Evolutionary conservation across 805 yeast genomes (phyloP).

Genomic region (Yarrowia osloensis): DNA sequence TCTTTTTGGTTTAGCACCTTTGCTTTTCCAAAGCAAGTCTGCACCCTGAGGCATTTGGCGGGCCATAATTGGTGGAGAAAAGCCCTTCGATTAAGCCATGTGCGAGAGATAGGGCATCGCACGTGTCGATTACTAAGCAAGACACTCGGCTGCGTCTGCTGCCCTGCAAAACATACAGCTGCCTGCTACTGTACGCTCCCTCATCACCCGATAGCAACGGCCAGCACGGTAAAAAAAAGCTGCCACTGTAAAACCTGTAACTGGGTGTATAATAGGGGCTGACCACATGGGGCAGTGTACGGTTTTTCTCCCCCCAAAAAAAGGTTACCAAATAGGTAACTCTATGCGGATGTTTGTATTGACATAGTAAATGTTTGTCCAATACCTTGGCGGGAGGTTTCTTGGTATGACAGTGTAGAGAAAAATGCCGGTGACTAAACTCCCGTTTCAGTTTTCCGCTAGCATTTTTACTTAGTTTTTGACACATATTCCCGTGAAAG

Average conservation of each 20-base stretch:
- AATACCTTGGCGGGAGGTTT: neutral
- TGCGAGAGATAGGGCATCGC: neutral
- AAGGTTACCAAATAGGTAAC: conserved; percentile 4
- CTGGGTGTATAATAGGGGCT: conserved; percentile 21
- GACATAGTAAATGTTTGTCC: neutral
- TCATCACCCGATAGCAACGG: neutral
- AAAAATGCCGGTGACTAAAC: neutral
- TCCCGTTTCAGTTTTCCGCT: neutral
- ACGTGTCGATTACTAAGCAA: neutral
- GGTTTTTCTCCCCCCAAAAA: neutral
- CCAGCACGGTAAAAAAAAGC: neutral
- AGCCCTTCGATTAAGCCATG: neutral
- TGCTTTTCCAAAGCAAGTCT: neutral
- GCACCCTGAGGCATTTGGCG: neutral
- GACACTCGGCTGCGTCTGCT: too few species aligned
- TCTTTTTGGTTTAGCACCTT: neutral
- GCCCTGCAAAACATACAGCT: too few species aligned
- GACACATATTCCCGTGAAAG: neutral
- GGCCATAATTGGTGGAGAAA: neutral
- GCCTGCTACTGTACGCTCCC: too few species aligned
- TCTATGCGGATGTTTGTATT: neutral
- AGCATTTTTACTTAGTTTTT: neutral
- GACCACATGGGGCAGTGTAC: conserved; percentile 10
- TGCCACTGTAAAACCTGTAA: conserved; percentile 11
- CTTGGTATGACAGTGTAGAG: neutral